Evolutionary conservation across 2,329 filamentous ascomycete species (phyloP).

Genomic region (Clonostachys chloroleuca): DNA sequence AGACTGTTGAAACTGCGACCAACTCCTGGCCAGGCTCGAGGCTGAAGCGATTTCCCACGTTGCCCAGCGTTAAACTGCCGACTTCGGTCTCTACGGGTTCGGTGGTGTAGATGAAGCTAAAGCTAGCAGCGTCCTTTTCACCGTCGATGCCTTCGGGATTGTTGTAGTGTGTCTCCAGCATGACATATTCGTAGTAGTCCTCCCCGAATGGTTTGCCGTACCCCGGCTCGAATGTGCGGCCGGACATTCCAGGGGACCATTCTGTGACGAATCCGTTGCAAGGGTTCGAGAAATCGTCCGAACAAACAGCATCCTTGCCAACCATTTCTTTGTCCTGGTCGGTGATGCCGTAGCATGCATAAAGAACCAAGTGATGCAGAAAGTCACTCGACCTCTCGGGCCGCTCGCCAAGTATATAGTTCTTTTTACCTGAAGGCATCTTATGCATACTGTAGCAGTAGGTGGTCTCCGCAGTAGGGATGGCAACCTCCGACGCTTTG

Average conservation of each 20-base stretch:
- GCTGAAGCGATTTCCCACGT: slow-evolving; percentile 1
- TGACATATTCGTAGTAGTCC: slow-evolving; percentile 3
- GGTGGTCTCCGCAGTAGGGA: slow-evolving; percentile 1
- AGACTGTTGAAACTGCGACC: slow-evolving; percentile 2
- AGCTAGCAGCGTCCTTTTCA: slow-evolving; percentile 1
- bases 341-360: slow-evolving; percentile 2
- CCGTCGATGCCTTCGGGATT: slow-evolving; percentile 1
- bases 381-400: background rate
- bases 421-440: slow-evolving; percentile 1
- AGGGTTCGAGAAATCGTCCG: slow-evolving; percentile 1
- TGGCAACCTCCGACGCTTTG: background rate
- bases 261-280: slow-evolving; percentile 4
- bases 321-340: slow-evolving; percentile 1
- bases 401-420: slow-evolving; percentile 2
- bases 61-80: slow-evolving; percentile 1
- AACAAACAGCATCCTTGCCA: slow-evolving; percentile 1
- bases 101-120: slow-evolving; percentile 1
- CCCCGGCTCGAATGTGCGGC: slow-evolving; percentile 1
- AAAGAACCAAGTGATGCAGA: slow-evolving; percentile 2
- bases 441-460: slow-evolving; percentile 2
- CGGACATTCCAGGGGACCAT: slow-evolving; percentile 3
- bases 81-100: slow-evolving; percentile 1
- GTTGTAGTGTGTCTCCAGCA: slow-evolving; percentile 4
- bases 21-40: slow-evolving; percentile 2
- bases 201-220: slow-evolving; percentile 3